Percentiles rank a stretch among this genome's conserved stretches.
Conservation (phyloP, 495 filamentous ascomycete species). For the Trichoderma asperelloides region DNA sequence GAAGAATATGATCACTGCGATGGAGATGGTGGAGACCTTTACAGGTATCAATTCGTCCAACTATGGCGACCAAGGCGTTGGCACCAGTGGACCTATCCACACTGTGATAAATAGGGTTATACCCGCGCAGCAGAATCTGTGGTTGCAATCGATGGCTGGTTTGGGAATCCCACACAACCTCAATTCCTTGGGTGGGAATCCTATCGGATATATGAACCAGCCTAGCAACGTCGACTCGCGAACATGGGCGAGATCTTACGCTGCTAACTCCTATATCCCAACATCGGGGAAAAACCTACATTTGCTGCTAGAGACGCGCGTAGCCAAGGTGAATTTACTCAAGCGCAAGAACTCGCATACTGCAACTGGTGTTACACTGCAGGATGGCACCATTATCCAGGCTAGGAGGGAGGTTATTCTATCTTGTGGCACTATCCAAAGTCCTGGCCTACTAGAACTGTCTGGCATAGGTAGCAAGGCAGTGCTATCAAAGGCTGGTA, state of each 20-base stretch:
- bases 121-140: conserved; percentile 20
- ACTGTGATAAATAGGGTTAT: conserved; percentile 25
- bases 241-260: conserved; percentile 31
- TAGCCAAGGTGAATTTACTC: conserved; percentile 19
- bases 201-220: conserved; percentile 28
- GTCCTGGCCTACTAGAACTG: conserved; percentile 47
- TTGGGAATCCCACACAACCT: conserved; percentile 21
- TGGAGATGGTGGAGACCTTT: conserved; percentile 31
- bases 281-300: conserved; percentile 16
- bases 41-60: conserved; percentile 10
- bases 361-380: conserved; percentile 24
- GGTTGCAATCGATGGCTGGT: conserved; percentile 22
- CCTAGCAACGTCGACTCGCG: conserved; percentile 28
- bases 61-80: conserved; percentile 14
- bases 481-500: conserved; percentile 31
- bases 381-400: conserved; percentile 20
- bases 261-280: conserved; percentile 22
- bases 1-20: conserved; percentile 30
- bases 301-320: conserved; percentile 16
- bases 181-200: conserved; percentile 28
- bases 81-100: conserved; percentile 23
- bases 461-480: conserved; percentile 43
- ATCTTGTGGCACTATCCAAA: conserved; percentile 49
- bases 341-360: not conserved
- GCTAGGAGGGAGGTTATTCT: conserved; percentile 50